Base-by-base conservation (phyloP, 306 rosid genomes). In the Cyclanthera cordifolia region DNA sequence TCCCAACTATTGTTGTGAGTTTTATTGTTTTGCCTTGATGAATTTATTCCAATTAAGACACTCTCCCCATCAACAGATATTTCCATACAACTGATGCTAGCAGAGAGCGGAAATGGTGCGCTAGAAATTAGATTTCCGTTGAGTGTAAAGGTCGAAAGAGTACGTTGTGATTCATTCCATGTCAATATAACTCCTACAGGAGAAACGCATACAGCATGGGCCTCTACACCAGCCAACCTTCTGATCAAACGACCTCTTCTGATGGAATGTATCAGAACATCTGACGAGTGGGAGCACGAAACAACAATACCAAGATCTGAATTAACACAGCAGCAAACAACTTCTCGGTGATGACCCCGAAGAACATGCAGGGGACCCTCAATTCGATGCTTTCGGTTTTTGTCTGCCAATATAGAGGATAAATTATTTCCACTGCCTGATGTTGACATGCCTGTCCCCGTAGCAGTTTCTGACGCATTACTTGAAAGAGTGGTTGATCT, bases 361-460 rank as follows among this genome's bases (percentile, higher is more conserved):
- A 93, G 95, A 69, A 87, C 87, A 19, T 87, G 84, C 49, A 93
- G 67, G 74, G 99, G 99, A 74, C 99, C 99, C 79, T 86, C 96
- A 77, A 93, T 86, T 55, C 82, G 84, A 77, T 46, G 79, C 79
- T 78, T 90, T 73, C 79, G 69, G 68, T 75, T 86, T 83, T 86
- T 93, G 57, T 93, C 96, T 20, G 72, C 75, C 75, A 79, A 75
- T 39, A 74, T 27, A 64, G 72, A 78, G 20, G 93, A 76, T 53
- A 77, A 78, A 76, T 83, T 84, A 75, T 81, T 82, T 71, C 75
- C 71, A 59, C 82, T 82, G 55, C 84, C 45, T 75, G 93, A 73
- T 68, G 67, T 66, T 1, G 52, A 53, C 41, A 81, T 69, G 28
- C 85, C 83, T 11, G 86, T 48, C 64, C 87, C 85, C 53, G 67